Evolutionary conservation across 1,139 yeast species (phyloP).

Genomic region (Blastobotrys aristatus): DNA sequence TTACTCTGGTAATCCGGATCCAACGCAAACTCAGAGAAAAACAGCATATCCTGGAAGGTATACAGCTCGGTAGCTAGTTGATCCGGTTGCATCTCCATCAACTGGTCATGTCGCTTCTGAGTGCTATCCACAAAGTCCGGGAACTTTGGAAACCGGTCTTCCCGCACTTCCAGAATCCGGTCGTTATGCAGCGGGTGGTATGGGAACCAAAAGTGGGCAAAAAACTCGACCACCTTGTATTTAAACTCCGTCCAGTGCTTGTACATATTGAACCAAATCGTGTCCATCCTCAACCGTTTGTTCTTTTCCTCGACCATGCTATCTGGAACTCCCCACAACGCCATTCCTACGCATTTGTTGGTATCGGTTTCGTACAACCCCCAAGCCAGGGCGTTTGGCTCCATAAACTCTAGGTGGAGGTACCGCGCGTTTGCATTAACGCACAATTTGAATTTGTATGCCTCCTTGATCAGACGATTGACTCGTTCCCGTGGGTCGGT

Average conservation of each 20-base stretch:
- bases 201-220: background rate
- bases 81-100: background rate
- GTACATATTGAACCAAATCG: background rate
- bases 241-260: background rate
- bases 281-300: background rate
- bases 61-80: conserved; percentile 1
- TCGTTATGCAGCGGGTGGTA: conserved; percentile 1
- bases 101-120: background rate
- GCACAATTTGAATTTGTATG: background rate
- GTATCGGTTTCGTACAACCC: conserved; percentile 1
- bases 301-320: background rate
- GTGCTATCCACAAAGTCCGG: background rate
- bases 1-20: background rate
- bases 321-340: background rate
- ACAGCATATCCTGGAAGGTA: background rate
- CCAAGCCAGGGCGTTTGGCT: conserved; percentile 1
- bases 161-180: background rate
- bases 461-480: background rate
- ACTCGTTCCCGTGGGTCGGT: conserved; percentile 5
- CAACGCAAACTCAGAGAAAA: background rate
- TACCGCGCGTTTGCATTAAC: background rate
- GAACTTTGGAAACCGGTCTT: background rate
- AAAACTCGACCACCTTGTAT: background rate
- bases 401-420: background rate
- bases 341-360: background rate